Evolutionary conservation across 768 basidiomycete genomes (phyloP).

Genomic region (Tylopilus vinaceipallidus): DNA sequence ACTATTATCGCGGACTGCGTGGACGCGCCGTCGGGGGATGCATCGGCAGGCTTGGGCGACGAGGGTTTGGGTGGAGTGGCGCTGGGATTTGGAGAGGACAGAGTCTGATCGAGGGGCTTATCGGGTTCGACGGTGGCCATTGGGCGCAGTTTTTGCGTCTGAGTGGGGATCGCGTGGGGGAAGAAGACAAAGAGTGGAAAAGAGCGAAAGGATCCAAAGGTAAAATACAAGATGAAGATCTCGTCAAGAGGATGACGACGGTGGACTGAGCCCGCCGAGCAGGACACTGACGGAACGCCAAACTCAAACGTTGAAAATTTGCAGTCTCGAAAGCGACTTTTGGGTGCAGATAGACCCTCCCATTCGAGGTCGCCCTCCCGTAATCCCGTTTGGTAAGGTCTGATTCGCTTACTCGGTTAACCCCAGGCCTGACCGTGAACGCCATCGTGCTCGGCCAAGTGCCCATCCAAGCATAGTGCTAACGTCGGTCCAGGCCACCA

Average conservation of each 20-base stretch:
- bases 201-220: neutral
- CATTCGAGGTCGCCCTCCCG: constrained; percentile 16
- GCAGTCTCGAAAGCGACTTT: constrained; percentile 17
- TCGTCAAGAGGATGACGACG: constrained; percentile 8
- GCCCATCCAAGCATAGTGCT: neutral
- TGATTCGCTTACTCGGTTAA: constrained; percentile 20
- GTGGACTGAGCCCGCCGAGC: constrained; percentile 12
- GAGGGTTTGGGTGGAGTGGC: constrained; percentile 4
- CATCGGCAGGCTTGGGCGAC: constrained; percentile 7
- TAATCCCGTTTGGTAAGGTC: constrained; percentile 27
- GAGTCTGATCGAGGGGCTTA: constrained; percentile 25
- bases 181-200: neutral
- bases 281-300: constrained; percentile 11
- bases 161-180: constrained; percentile 9
- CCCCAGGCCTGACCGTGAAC: neutral
- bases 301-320: constrained; percentile 27
- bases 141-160: constrained; percentile 7
- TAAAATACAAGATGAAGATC: constrained; percentile 24
- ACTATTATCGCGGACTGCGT: constrained; percentile 21
- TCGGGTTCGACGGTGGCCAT: constrained; percentile 28
- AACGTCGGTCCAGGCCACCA: neutral
- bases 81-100: constrained; percentile 3
- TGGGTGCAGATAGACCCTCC: constrained; percentile 22
- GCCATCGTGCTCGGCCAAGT: neutral
- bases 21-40: constrained; percentile 12